Evolutionary conservation across 2,329 filamentous ascomycete genomes (phyloP), one percentile per base, ranked within the genome.

Genomic region (Aspergillus aculeatinus): DNA sequence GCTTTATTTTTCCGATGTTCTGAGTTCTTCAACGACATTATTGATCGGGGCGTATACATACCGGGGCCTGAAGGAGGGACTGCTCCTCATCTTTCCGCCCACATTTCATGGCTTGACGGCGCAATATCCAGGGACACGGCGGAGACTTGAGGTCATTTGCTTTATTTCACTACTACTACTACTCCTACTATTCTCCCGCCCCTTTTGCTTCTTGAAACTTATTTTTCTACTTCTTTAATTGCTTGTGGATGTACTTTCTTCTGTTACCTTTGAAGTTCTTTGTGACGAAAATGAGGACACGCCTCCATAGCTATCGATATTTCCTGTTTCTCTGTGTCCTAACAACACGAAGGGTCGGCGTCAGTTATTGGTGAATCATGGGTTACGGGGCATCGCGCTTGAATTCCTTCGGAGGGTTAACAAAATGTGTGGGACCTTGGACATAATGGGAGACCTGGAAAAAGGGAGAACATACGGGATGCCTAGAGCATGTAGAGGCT

Each of bases 41-140:
- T 67, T 73, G 74, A 70, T 71, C 67, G 58, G 68, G 70, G 70
- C 70, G 66, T 74, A 74, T 76, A 74, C 74, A 76, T 75, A 75
- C 65, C 68, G 69, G 69, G 63, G 66, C 63, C 62, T 66, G 67
- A 64, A 68, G 66, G 72, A 70, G 66, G 4, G n/a, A 44, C 63
- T 69, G 59, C 64, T 66, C 64, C 57, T 63, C 53, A 58, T 55
- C 67, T 64, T 68, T 51, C 48, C 51, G 64, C 64, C 68, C 53
- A 64, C 63, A 63, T 59, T 63, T 68, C 65, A 70, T 70, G 72
- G 70, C 69, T 71, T 68, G 61, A 69, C 61, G 73, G 73, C 73
- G 72, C 69, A 70, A 70, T 64, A 68, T 66, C 59, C 67, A 63
- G 67, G 64, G 60, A 63, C 52, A 67, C 49, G 63, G 65, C 59